Conservation (phyloP, 106 monocot species). For the Posidonia australis region DNA sequence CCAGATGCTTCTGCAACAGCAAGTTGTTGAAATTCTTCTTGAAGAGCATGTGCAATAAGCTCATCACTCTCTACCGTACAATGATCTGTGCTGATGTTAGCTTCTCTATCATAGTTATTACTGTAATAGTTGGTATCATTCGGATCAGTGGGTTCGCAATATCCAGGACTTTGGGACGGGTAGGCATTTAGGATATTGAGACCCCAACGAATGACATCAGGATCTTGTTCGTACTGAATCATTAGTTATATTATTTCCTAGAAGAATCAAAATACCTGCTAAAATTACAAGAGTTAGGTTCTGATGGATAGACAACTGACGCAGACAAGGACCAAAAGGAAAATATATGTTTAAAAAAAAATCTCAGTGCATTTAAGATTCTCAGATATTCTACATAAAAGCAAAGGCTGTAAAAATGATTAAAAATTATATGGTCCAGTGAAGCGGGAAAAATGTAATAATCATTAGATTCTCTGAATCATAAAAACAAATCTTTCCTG, state of each 20-base stretch:
- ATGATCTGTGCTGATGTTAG: neutral
- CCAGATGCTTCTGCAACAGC: conserved; percentile 52
- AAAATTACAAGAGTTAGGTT: neutral
- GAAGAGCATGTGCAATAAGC: conserved; percentile 42
- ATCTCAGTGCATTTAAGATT: no score
- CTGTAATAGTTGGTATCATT: neutral
- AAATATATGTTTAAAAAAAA: neutral
- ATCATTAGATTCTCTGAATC: no score
- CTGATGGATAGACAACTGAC: neutral
- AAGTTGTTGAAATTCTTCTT: conserved; percentile 61
- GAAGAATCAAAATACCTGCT: neutral
- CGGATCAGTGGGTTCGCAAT: conserved; percentile 34
- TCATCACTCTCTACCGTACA: conserved; percentile 30
- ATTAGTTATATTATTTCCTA: conserved; percentile 18
- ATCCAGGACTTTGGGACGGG: conserved; percentile 45
- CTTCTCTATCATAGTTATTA: conserved; percentile 4
- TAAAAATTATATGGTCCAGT: no score
- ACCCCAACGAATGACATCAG: conserved; percentile 65
- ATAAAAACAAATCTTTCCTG: no score
- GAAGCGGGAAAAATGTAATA: no score
- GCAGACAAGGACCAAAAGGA: neutral
- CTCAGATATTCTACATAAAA: no score
- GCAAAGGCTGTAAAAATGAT: no score
- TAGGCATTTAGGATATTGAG: conserved; percentile 45
- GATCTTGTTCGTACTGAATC: conserved; percentile 74